Base-by-base conservation (phyloP, 164 flowering plant species). In the Houttuynia cordata region DNA sequence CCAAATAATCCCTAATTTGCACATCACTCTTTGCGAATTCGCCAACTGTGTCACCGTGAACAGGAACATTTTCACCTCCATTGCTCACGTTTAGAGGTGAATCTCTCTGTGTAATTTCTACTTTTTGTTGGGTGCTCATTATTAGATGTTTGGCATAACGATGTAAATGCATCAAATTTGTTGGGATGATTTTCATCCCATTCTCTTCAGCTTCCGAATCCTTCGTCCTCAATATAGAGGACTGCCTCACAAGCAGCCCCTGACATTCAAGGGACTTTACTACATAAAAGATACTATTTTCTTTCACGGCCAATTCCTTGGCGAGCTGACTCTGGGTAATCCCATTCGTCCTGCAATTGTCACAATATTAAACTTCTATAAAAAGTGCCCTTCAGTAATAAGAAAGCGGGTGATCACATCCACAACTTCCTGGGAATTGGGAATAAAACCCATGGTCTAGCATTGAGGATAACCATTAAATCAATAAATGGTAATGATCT, bases 321-420 rank as follows among this genome's bases (percentile, higher is more conserved):
- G 77, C 79, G 60, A 94, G 95, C 63, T 85, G 84, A 75, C 68
- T 83, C 63, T 91, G 99, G 8, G 91, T 83, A 34, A 88, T 73
- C 39, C 99, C 99, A 71, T 78, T 77, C 14, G 70, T 67, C 70
- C 98, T 93, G 82, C 66, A 80, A 60, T 39, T 62, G 39, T 4
- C 15, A 19, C 50, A 62, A 62, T n/a, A 52, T 18, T n/a, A 50
- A 21, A 8, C 9, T 14, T 10, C n/a, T n/a, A 14, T 3, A 42
- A 6, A 13, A 66, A 22, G 24, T 20, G 6, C 14, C 24, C 23
- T 24, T 41, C 22, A 21, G 24, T 40, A 51, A 19, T 21, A 34
- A 51, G 8, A 23, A 2, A 6, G 14, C 39, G 6, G n/a, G 20
- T n/a, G 3, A 51, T 1, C 18, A 19, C 8, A n/a, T 6, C 2